phyloP scores from a whole-genome alignment of 176 grass and related monocot genomes.

The Aegilops speltoides region DNA sequence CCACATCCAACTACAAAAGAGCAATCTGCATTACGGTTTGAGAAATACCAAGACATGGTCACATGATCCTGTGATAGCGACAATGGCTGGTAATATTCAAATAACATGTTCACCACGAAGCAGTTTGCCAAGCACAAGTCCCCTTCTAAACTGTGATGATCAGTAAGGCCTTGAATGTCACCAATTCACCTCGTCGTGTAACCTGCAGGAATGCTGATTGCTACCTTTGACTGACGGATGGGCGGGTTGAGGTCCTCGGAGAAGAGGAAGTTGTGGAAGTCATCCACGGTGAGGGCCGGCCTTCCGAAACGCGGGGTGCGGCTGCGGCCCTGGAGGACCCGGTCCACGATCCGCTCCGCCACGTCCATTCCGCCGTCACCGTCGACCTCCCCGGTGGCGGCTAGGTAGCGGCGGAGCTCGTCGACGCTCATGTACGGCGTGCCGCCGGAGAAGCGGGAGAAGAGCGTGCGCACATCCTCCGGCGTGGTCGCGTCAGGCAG shows the following conservation, averaged over 20 bases:
- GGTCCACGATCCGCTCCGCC: conserved; percentile 55
- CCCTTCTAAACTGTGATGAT: not conserved
- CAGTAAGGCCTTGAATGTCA: not conserved
- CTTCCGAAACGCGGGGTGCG: conserved; percentile 47
- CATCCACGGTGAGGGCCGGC: conserved; percentile 58
- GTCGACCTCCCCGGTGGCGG: conserved; percentile 19
- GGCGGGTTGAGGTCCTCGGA: conserved; percentile 82
- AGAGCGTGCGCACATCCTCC: conserved; percentile 55
- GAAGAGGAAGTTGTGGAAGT: conserved; percentile 77
- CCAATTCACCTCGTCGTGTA: not conserved
- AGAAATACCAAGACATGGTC: not conserved
- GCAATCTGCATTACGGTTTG: not conserved
- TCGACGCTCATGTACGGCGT: conserved; percentile 58
- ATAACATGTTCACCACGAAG: not conserved
- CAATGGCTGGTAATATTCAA: not conserved
- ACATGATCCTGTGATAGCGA: not conserved
- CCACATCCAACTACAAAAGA: too few species aligned
- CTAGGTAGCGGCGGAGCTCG: conserved; percentile 68
- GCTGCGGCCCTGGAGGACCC: conserved; percentile 52
- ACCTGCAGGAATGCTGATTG: not conserved
- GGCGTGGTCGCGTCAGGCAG: conserved; percentile 60
- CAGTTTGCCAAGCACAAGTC: not conserved
- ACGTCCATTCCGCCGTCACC: conserved; percentile 27
- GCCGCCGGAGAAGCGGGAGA: conserved; percentile 48
- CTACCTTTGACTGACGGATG: conserved; percentile 44